phyloP scores from a whole-genome alignment of 192 early-diverging fungal species.

The Coemansia sp. region DNA sequence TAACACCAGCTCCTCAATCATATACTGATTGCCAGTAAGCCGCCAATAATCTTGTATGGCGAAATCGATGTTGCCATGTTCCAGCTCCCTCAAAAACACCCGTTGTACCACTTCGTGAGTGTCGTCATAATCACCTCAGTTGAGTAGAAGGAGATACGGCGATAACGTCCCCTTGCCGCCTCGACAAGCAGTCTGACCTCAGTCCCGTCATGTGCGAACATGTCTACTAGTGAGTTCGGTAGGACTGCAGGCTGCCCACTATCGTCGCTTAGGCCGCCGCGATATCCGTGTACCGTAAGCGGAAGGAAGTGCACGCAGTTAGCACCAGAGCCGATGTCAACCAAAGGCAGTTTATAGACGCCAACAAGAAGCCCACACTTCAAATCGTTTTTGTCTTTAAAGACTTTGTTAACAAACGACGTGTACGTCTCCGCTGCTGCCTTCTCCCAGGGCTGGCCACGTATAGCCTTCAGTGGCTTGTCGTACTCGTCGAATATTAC shows the following conservation, averaged over 20 bases:
- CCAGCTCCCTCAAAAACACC: neutral
- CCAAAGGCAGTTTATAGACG: neutral
- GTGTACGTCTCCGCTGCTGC: neutral
- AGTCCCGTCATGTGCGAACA: neutral
- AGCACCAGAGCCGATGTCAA: neutral
- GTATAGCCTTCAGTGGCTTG: neutral
- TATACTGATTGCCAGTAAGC: neutral
- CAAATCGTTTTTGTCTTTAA: neutral
- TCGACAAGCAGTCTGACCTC: neutral
- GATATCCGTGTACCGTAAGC: neutral
- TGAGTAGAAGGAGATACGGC: neutral
- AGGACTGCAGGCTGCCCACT: too few relatives aligned
- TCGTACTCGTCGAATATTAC: neutral
- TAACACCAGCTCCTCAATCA: neutral
- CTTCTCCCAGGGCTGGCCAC: neutral
- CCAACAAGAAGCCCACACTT: neutral
- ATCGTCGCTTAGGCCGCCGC: too few relatives aligned
- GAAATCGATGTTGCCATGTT: neutral
- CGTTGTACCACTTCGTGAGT: neutral
- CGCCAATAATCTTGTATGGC: neutral
- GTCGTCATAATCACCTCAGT: neutral
- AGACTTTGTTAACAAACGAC: neutral
- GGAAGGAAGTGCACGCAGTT: neutral
- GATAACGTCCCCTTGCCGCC: neutral
- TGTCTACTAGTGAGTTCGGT: too few relatives aligned